Percentiles rank a stretch among this genome's conserved stretches.
Conservation (phyloP, 768 basidiomycete genomes). For the Pulveroboletus ravenelii region DNA sequence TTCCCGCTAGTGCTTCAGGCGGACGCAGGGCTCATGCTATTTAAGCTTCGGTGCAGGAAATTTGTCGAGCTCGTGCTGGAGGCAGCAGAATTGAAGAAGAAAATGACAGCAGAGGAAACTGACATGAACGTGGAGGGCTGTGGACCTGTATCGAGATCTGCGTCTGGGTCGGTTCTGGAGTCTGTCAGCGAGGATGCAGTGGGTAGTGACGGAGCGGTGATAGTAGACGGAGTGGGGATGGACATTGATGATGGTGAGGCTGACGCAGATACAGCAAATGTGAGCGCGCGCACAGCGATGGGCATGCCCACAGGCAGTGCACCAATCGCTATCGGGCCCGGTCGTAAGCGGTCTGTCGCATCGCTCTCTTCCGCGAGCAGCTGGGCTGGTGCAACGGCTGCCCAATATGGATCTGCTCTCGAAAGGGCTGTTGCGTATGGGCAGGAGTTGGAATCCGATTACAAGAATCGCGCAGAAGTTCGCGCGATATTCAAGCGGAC, state of each 20-base stretch:
- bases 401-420: constrained; percentile 53
- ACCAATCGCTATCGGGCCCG: constrained; percentile 30
- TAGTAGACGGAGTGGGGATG: constrained; percentile 51
- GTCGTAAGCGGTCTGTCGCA: constrained; percentile 26
- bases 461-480: constrained; percentile 60
- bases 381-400: constrained; percentile 24
- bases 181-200: constrained; percentile 33
- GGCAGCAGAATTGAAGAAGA: constrained; percentile 65
- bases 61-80: constrained; percentile 80
- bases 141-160: constrained; percentile 23
- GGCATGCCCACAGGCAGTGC: constrained; percentile 15
- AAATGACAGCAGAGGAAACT: constrained; percentile 42
- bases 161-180: constrained; percentile 22
- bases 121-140: constrained; percentile 28
- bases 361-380: constrained; percentile 24
- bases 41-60: constrained; percentile 79
- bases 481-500: constrained; percentile 66
- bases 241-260: constrained; percentile 40
- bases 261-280: constrained; percentile 29
- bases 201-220: constrained; percentile 39
- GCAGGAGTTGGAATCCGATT: constrained; percentile 62
- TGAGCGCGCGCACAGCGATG: constrained; percentile 9
- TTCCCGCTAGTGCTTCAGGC: constrained; percentile 63
- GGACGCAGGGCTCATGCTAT: constrained; percentile 66
- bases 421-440: constrained; percentile 71